A percentile compares a stretch with the other conserved stretches of the same genome.
phyloP scores from a whole-genome alignment of 352 stramenopile genomes.

The Phytopythium oedochilum region DNA sequence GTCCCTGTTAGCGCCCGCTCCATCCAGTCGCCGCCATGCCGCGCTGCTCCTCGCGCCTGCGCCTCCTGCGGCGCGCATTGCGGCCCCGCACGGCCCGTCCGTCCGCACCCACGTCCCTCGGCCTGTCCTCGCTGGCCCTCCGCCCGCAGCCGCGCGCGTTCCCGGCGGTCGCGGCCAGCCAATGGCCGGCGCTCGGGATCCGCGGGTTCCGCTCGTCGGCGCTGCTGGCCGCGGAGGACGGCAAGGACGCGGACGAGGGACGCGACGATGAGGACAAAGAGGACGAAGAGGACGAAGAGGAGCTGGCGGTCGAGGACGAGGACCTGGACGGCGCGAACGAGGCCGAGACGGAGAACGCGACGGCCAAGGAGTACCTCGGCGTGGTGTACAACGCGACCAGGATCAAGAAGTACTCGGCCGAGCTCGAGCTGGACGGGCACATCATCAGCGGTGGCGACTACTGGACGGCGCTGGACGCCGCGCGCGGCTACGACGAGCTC shows the following conservation, averaged over 20 bases:
- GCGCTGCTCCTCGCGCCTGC: slow-evolving; percentile 1
- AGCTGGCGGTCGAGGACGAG: slow-evolving; percentile 14
- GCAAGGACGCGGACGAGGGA: slow-evolving; percentile 6
- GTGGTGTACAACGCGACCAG: slow-evolving; percentile 60
- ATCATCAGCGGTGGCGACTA: slow-evolving; percentile 76
- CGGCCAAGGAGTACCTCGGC: slow-evolving; percentile 51
- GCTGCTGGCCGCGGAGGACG: background rate
- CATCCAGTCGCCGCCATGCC: background rate
- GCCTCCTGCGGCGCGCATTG: background rate
- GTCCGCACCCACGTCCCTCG: background rate
- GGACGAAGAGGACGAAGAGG: too few relatives aligned
- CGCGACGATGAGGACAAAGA: too few relatives aligned
- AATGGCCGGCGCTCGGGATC: background rate
- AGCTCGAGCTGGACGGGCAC: slow-evolving; percentile 61
- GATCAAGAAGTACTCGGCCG: slow-evolving; percentile 84
- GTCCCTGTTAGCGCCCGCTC: too few relatives aligned
- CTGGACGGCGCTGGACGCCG: slow-evolving; percentile 78
- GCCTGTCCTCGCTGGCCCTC: background rate
- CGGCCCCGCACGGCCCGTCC: background rate
- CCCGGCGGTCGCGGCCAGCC: background rate
- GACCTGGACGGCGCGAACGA: slow-evolving; percentile 22
- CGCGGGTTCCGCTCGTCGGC: slow-evolving; percentile 3
- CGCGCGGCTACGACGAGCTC: slow-evolving; percentile 80
- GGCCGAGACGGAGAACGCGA: slow-evolving; percentile 22
- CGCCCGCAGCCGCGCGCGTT: background rate